Percentiles rank a stretch among this genome's conserved stretches.
Conservation (phyloP, 441 rosid species). For the Adansonia rubrostipa region DNA sequence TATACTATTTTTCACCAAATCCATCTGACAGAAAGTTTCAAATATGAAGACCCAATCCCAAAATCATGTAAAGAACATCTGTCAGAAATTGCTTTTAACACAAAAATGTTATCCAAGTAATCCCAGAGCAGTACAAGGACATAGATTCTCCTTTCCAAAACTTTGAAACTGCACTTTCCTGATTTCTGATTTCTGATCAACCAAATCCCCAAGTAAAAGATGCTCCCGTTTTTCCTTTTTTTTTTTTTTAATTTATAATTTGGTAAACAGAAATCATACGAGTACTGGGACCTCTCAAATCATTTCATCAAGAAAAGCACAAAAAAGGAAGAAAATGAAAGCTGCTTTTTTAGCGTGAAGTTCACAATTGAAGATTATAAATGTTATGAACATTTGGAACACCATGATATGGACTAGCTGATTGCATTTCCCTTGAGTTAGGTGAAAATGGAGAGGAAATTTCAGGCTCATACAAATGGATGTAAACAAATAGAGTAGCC, state of each 20-base stretch:
- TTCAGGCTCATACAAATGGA: not conserved
- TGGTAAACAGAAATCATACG: not conserved
- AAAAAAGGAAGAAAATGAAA: not conserved
- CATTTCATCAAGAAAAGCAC: not conserved
- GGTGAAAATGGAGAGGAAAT: not conserved
- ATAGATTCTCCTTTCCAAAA: conserved; percentile 10
- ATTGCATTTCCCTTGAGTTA: not conserved
- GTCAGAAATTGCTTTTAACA: not conserved
- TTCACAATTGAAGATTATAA: not conserved
- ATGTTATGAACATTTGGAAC: not conserved
- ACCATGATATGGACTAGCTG: not conserved
- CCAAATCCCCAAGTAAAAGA: conserved; percentile 14
- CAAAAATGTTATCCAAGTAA: not conserved
- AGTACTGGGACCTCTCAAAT: conserved; percentile 19
- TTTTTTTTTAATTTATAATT: too few relatives aligned
- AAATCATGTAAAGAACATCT: not conserved
- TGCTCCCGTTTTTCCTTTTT: not conserved
- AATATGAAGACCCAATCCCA: not conserved
- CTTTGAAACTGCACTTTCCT: not conserved
- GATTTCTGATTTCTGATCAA: not conserved
- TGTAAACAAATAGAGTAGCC: not conserved
- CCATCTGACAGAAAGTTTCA: not conserved
- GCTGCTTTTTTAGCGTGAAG: not conserved
- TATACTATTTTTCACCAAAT: not conserved
- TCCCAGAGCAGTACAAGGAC: conserved; percentile 2